Evolutionary conservation across 768 basidiomycete species (phyloP).

Genomic region (Tylopilus subfusipes): DNA sequence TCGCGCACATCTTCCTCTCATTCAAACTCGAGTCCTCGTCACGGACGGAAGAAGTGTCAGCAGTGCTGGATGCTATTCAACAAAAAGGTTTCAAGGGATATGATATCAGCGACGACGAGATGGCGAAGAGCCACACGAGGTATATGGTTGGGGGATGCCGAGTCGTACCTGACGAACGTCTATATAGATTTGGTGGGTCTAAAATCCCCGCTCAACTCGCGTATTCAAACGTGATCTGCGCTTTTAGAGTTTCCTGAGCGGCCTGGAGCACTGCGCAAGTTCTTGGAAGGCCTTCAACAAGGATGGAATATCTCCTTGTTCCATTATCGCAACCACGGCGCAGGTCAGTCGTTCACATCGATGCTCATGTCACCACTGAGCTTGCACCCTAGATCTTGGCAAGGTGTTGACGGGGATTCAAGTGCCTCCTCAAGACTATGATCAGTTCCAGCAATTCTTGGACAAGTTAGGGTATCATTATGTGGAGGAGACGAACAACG

Average conservation of each 20-base stretch:
- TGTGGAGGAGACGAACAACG: constrained; percentile 91
- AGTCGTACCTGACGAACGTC: constrained; percentile 74
- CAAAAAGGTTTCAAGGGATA: constrained; percentile 71
- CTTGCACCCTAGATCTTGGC: constrained; percentile 65
- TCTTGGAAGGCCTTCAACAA: constrained; percentile 74
- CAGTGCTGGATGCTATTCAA: constrained; percentile 61
- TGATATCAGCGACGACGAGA: constrained; percentile 93
- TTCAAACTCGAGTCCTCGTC: constrained; percentile 67
- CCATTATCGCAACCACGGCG: constrained; percentile 97
- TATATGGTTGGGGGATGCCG: constrained; percentile 92
- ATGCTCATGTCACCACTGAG: not conserved
- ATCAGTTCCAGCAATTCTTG: constrained; percentile 72
- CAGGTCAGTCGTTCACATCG: constrained; percentile 52
- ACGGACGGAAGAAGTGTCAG: constrained; percentile 58
- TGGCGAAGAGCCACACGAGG: constrained; percentile 90
- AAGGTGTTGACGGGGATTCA: constrained; percentile 93
- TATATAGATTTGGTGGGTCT: constrained; percentile 87
- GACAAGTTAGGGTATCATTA: constrained; percentile 78
- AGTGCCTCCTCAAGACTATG: constrained; percentile 67
- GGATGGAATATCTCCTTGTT: constrained; percentile 96
- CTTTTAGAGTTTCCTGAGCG: constrained; percentile 90
- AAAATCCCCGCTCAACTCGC: not conserved
- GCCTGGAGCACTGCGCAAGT: constrained; percentile 86
- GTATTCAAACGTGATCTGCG: not conserved
- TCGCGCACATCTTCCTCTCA: constrained; percentile 87